Conservation (phyloP, 495 filamentous ascomycete genomes). For the Staphylotrichum tortipilum region DNA sequence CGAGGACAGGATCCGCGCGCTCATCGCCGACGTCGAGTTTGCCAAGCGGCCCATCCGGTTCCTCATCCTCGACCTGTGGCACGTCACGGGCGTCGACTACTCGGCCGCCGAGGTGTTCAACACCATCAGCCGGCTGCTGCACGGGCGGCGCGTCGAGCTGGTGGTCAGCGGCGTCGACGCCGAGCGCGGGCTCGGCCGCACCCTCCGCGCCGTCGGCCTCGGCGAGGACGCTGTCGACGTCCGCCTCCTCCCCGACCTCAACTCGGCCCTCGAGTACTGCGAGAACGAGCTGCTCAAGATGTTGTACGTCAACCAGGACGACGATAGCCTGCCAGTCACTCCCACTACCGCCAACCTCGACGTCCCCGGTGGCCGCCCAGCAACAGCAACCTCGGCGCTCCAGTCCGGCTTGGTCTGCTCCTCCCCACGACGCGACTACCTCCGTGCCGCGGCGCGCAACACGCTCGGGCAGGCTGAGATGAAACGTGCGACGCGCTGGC, state of each 20-base stretch:
- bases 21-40: slow-evolving; percentile 79
- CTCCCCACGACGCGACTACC: slow-evolving; percentile 70
- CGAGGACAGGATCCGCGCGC: slow-evolving; percentile 70
- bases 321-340: slow-evolving; percentile 24
- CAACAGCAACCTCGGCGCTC: too few species aligned
- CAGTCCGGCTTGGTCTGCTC: slow-evolving; percentile 45
- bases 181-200: slow-evolving; percentile 63
- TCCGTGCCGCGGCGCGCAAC: slow-evolving; percentile 67
- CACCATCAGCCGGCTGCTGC: slow-evolving; percentile 75
- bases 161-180: slow-evolving; percentile 72
- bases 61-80: slow-evolving; percentile 78
- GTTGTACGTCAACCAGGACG: slow-evolving; percentile 57
- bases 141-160: slow-evolving; percentile 63
- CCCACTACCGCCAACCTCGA: slow-evolving; percentile 41
- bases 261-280: slow-evolving; percentile 84
- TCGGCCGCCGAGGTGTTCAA: slow-evolving; percentile 92
- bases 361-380: slow-evolving; percentile 35
- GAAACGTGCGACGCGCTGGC: slow-evolving; percentile 52
- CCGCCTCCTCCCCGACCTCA: slow-evolving; percentile 77
- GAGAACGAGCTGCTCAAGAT: slow-evolving; percentile 90
- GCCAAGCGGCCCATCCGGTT: slow-evolving; percentile 69
- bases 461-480: slow-evolving; percentile 53
- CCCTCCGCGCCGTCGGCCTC: slow-evolving; percentile 71
- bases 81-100: slow-evolving; percentile 90
- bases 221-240: slow-evolving; percentile 57